Evolutionary conservation across 441 rosid species (phyloP).

Genomic region (Viola pubescens): DNA sequence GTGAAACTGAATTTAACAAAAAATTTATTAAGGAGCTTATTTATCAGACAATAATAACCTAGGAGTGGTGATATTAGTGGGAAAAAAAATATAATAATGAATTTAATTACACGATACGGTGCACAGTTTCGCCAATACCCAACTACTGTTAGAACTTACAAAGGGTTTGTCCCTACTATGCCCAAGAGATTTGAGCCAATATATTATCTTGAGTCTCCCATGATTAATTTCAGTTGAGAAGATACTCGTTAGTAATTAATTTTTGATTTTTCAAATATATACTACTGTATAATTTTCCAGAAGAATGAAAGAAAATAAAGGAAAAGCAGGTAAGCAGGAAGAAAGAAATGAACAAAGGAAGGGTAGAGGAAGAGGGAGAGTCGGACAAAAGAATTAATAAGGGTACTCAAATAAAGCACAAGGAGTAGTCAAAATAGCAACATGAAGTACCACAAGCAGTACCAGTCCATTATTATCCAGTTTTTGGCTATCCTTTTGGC

Average conservation of each 20-base stretch:
- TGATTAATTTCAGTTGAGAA: neutral
- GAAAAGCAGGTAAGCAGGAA: neutral
- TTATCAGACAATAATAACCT: too few species aligned
- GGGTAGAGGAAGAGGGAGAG: neutral
- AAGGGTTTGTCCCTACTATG: too few species aligned
- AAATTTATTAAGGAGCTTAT: too few species aligned
- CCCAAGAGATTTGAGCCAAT: neutral
- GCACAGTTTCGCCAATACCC: too few species aligned
- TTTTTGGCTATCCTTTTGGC: constrained; percentile 8
- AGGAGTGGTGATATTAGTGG: too few species aligned
- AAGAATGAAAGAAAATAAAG: neutral
- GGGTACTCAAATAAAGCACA: constrained; percentile 9
- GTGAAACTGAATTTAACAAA: too few species aligned
- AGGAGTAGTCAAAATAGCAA: constrained; percentile 29
- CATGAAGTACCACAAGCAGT: constrained; percentile 21
- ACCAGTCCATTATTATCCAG: constrained; percentile 14
- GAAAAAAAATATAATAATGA: too few species aligned
- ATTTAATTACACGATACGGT: too few species aligned
- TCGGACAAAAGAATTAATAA: constrained; percentile 9
- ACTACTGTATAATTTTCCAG: neutral
- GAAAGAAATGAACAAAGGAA: too few species aligned
- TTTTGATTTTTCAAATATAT: too few species aligned
- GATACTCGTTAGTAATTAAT: neutral
- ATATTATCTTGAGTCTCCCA: neutral
- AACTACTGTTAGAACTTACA: too few species aligned